These are phyloP conservation scores for Talaromyces sp. DNA, from an alignment of 2,329 filamentous ascomycete genomes.

Conservation along the genomic window DNA sequence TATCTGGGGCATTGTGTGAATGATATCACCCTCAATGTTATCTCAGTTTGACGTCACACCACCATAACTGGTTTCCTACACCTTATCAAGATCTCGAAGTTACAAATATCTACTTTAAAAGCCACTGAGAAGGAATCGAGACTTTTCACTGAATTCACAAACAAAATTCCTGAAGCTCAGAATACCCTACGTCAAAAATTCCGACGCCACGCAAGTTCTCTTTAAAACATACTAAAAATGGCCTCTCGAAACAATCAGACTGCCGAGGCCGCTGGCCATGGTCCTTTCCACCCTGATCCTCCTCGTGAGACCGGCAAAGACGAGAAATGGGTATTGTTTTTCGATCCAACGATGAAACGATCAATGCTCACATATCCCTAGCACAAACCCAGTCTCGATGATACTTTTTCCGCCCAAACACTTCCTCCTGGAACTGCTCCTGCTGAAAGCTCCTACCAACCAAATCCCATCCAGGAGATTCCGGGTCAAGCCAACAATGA, in stretches of 20 bases:
- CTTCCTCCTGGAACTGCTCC: constrained; percentile 61
- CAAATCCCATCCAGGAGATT: constrained; percentile 32
- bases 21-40: constrained; percentile 6
- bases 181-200: not conserved
- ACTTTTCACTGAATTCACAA: not conserved
- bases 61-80: not conserved
- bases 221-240: not conserved
- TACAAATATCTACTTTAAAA: not conserved
- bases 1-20: not conserved
- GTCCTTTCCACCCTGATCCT: constrained; percentile 8
- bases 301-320: not conserved
- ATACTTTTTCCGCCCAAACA: constrained; percentile 57
- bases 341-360: not conserved
- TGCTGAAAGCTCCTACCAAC: constrained; percentile 40
- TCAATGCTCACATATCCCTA: constrained; percentile 23
- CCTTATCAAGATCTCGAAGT: not conserved
- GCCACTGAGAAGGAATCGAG: not conserved
- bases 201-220: not conserved
- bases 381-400: constrained; percentile 59
- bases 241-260: constrained; percentile 1
- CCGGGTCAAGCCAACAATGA: constrained; percentile 37
- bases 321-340: constrained; percentile 6
- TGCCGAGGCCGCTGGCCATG: constrained; percentile 1
- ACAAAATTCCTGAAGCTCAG: not conserved
- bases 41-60: constrained; percentile 19